Evolutionary conservation across 495 filamentous ascomycete species (phyloP), one percentile per base, ranked within the genome.

Genomic region (Talaromyces adpressus): DNA sequence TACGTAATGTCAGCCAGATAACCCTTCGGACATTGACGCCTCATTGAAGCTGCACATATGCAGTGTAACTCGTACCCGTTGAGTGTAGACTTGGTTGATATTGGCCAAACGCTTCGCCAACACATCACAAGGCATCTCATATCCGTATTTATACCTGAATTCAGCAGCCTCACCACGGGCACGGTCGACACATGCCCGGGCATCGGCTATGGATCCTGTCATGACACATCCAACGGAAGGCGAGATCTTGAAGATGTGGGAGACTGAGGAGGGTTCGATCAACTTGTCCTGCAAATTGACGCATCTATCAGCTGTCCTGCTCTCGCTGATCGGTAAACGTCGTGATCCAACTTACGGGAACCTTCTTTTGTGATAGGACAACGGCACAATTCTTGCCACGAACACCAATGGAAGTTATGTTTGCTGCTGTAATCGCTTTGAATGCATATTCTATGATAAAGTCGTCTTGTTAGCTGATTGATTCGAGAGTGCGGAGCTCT

Each of bases 61-160:
- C 45, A 47, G 32, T 61, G 34, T 61, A 53, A 20, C 59, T 70
- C 89, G 72, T 83, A 95, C 94, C 76, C 92, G 82, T 79, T 98
- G 94, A 65, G 94, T 98, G 77, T 98, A 98, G 61, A 98, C 94
- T 77, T 98, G 94, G 79, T 91, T 96, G 79, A 98, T 96, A 75
- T 98, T 98, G 68, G 94, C 94, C 78, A 98, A 77, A 74, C 94
- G 84, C 85, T 98, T 98, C 63, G 93, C 90, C 71, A 98, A 76
- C 53, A 90, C 95, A 78, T 98, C 94, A 75, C 91, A 96, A 62
- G 94, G 94, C 95, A 98, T 98, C 82, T 98, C 94, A 77, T 98
- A 98, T 73, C 94, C 94, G 72, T 85, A 97, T 75, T 97, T 97
- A 85, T 98, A 98, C 75, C 87, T 85, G 81, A 98, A 98, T 67